These are phyloP conservation scores for Boletus vermiculosoides DNA, from an alignment of 768 basidiomycete species.

Conservation along the genomic window DNA sequence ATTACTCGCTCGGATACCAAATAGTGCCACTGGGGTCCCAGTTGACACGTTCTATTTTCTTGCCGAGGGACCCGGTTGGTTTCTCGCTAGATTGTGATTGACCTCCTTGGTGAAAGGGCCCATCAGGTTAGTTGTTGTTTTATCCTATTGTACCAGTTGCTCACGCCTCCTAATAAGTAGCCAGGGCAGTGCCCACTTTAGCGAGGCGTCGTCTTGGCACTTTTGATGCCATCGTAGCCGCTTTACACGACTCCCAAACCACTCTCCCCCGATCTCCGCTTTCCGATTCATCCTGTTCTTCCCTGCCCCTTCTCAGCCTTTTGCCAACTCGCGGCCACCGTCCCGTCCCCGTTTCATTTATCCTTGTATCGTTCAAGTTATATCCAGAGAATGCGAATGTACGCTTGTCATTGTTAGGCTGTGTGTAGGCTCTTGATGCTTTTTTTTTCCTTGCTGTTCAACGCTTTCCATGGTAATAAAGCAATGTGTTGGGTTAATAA, in stretches of 20 bases:
- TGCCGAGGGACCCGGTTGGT: neutral
- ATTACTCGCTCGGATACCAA: neutral
- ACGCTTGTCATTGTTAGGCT: conserved; percentile 13
- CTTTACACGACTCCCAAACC: neutral
- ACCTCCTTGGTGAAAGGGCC: neutral
- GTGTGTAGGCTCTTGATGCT: conserved; percentile 16
- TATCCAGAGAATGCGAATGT: conserved; percentile 16
- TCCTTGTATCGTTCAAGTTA: conserved; percentile 9
- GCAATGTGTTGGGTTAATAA: conserved; percentile 5
- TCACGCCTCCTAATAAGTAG: neutral
- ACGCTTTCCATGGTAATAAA: neutral
- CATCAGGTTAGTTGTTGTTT: conserved; percentile 2
- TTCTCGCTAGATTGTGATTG: conserved; percentile 1
- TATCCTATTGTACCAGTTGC: neutral
- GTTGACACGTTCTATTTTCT: conserved; percentile 1
- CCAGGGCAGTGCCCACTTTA: neutral
- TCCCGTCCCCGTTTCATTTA: neutral
- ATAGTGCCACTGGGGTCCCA: neutral
- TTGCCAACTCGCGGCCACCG: neutral
- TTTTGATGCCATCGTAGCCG: neutral
- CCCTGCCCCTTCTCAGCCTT: neutral
- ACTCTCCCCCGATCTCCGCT: neutral
- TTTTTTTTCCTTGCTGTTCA: conserved; percentile 13
- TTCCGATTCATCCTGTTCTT: neutral
- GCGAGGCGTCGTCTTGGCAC: neutral